Conservation (phyloP, 2,329 filamentous ascomycete genomes). For the Bipolaris bicolor region DNA sequence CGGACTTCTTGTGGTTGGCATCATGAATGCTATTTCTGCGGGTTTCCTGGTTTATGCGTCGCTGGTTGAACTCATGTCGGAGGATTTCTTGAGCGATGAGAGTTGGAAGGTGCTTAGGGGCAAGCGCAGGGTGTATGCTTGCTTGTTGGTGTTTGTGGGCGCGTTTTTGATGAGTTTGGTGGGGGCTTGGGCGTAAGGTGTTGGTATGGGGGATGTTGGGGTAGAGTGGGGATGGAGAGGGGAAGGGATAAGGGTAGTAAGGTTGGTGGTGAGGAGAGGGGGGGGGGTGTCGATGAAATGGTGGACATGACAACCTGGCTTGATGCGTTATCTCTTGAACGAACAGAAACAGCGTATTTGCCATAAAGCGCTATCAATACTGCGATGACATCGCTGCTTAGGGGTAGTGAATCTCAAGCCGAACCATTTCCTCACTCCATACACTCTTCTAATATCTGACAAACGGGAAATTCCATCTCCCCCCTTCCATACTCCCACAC, state of each 20-base stretch:
- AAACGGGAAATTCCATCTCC: slow-evolving; percentile 4
- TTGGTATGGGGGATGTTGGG: background rate
- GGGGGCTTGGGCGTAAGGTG: slow-evolving; percentile 69
- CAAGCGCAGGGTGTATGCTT: slow-evolving; percentile 66
- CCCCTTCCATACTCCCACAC: background rate
- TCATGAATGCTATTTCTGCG: slow-evolving; percentile 85
- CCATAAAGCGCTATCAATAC: too few species aligned
- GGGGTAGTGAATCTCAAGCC: too few species aligned
- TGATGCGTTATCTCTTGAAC: too few species aligned
- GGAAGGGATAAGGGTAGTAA: background rate
- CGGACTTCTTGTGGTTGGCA: slow-evolving; percentile 79
- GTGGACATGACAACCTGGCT: too few species aligned
- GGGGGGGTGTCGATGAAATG: background rate
- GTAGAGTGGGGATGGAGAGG: background rate
- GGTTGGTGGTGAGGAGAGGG: too few species aligned
- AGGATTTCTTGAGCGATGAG: slow-evolving; percentile 81
- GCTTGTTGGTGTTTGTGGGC: slow-evolving; percentile 66
- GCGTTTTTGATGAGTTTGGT: slow-evolving; percentile 73
- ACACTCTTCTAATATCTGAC: slow-evolving; percentile 10
- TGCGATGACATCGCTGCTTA: too few species aligned
- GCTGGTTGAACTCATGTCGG: slow-evolving; percentile 81
- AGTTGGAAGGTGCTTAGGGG: slow-evolving; percentile 72
- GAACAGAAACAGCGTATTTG: too few species aligned
- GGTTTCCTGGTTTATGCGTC: slow-evolving; percentile 82
- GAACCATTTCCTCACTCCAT: background rate